phyloP scores from a whole-genome alignment of 768 basidiomycete genomes.

The Cystobasidium ongulense region DNA sequence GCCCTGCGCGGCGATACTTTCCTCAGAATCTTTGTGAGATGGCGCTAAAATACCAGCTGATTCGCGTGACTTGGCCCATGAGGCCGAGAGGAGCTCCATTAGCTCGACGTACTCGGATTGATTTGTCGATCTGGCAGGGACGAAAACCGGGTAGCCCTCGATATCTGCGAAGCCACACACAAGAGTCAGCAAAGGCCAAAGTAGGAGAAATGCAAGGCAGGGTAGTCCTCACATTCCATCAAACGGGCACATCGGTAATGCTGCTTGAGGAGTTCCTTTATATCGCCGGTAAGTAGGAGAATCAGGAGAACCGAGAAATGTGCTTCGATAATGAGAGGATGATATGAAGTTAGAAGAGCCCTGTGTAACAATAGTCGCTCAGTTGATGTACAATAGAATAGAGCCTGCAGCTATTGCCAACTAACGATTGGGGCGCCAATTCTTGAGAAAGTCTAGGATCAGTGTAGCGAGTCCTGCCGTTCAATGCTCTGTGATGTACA shows the following conservation, averaged over 20 bases:
- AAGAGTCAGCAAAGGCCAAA: not conserved
- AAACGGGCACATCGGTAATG: conserved; percentile 62
- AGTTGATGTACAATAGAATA: not conserved
- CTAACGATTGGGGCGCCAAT: not conserved
- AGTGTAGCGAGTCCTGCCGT: conserved; percentile 24
- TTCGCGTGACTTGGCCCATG: conserved; percentile 52
- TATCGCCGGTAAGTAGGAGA: conserved; percentile 68
- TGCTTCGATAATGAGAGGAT: conserved; percentile 78
- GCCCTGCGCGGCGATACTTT: conserved; percentile 26
- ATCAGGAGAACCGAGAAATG: conserved; percentile 71
- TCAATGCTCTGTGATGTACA: conserved; percentile 35
- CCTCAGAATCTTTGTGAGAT: conserved; percentile 19
- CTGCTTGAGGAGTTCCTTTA: conserved; percentile 55
- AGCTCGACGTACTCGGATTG: conserved; percentile 75
- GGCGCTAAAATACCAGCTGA: conserved; percentile 13
- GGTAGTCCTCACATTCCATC: conserved; percentile 45
- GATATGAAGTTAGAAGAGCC: conserved; percentile 63
- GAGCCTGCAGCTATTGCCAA: not conserved
- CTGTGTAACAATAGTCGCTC: conserved; percentile 5
- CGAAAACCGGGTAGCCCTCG: conserved; percentile 80
- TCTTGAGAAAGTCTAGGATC: conserved; percentile 27
- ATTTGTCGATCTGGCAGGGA: conserved; percentile 76
- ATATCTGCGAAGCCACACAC: conserved; percentile 55
- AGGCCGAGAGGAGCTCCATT: conserved; percentile 66
- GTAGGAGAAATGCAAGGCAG: not conserved